Percentiles rank a stretch among this genome's conserved stretches.
phyloP scores from a whole-genome alignment of 495 filamentous ascomycete genomes.

The Pseudoneurospora amorphoporcata region DNA sequence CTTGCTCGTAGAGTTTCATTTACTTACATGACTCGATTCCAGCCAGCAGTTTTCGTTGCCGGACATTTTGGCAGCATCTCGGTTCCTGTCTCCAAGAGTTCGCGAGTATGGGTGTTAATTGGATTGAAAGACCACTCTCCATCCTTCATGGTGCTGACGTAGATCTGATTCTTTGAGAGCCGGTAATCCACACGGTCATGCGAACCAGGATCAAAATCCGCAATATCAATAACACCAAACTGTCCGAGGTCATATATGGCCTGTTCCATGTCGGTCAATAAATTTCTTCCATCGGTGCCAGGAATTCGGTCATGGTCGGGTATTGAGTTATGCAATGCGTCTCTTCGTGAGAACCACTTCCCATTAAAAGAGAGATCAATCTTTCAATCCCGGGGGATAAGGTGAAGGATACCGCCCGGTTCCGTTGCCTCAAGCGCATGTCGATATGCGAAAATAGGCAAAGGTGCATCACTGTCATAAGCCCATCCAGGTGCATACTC shows the following conservation, averaged over 20 bases:
- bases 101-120: not conserved
- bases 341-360: not conserved
- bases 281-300: not conserved
- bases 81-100: rapidly evolving
- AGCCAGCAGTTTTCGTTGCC: not conserved
- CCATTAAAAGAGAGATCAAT: not conserved
- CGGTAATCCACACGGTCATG: not conserved
- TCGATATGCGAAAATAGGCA: not conserved
- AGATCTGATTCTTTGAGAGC: not conserved
- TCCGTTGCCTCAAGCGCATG: not conserved
- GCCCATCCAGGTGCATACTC: not conserved
- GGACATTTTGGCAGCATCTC: not conserved
- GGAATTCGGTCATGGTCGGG: not conserved
- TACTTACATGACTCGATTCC: not conserved
- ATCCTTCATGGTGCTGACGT: not conserved
- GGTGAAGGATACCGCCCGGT: not conserved
- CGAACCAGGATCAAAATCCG: not conserved
- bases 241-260: not conserved
- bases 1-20: not conserved
- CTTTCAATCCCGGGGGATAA: not conserved
- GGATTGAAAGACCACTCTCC: not conserved
- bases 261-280: not conserved
- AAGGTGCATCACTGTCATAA: not conserved
- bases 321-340: not conserved
- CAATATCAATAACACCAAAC: not conserved